These are phyloP conservation scores for Colletotrichum paranaense DNA, from an alignment of 2,329 filamentous ascomycete genomes.

Conservation along the genomic window DNA sequence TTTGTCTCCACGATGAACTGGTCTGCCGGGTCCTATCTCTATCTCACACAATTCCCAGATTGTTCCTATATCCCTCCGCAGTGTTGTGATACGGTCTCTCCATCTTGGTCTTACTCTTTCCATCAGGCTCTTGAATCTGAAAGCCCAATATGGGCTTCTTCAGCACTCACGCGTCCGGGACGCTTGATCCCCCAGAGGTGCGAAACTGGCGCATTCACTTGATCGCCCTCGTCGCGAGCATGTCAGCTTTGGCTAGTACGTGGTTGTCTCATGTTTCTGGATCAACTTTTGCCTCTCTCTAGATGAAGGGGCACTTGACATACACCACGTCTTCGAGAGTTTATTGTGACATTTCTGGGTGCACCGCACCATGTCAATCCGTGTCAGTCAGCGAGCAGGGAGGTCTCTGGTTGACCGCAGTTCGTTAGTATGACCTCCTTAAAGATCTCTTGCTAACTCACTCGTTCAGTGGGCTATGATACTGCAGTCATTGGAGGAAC, in stretches of 20 bases:
- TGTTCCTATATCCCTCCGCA: not conserved
- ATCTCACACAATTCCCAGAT: conserved; percentile 12
- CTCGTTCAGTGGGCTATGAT: conserved; percentile 47
- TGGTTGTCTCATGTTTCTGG: not conserved
- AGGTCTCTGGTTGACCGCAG: not conserved
- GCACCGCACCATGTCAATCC: not conserved
- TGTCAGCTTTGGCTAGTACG: conserved; percentile 42
- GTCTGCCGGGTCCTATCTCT: not conserved
- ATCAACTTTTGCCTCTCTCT: no score
- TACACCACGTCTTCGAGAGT: not conserved
- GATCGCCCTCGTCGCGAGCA: conserved; percentile 42
- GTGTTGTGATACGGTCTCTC: not conserved
- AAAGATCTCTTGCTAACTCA: not conserved
- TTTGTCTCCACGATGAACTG: not conserved
- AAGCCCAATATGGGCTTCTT: conserved; percentile 38
- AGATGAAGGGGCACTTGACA: no score
- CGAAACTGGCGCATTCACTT: conserved; percentile 43
- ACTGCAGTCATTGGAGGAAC: conserved; percentile 53
- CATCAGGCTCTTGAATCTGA: no score
- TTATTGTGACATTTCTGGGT: not conserved
- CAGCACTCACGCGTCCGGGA: conserved; percentile 43
- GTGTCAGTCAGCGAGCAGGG: not conserved
- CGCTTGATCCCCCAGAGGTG: conserved; percentile 40
- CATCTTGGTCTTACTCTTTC: not conserved
- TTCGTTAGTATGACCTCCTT: not conserved